phyloP scores from a whole-genome alignment of 805 yeast species.

The Saturnispora kantuleensis region DNA sequence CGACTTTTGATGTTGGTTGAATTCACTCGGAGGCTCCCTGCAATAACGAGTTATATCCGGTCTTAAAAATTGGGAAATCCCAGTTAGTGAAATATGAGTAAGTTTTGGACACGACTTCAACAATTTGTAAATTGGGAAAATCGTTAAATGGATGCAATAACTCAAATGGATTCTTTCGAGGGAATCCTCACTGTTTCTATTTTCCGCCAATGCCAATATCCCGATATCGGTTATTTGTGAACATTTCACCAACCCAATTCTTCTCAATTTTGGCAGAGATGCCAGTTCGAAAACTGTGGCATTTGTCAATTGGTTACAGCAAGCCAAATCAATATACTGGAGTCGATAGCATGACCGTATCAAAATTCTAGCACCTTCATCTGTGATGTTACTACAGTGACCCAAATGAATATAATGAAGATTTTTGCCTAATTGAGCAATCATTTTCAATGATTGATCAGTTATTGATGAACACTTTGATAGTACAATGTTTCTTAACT shows the following conservation, averaged over 20 bases:
- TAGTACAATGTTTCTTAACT: constrained; percentile 74
- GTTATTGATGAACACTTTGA: constrained; percentile 85
- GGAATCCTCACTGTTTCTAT: constrained; percentile 58
- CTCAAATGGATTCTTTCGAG: constrained; percentile 89
- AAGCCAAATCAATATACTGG: constrained; percentile 89
- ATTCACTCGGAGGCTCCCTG: constrained; percentile 87
- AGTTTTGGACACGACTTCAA: constrained; percentile 74
- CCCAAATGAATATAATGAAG: constrained; percentile 89
- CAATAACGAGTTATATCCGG: constrained; percentile 79
- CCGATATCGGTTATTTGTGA: constrained; percentile 81
- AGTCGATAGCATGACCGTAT: constrained; percentile 74
- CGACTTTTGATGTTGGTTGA: constrained; percentile 74
- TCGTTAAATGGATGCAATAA: constrained; percentile 73
- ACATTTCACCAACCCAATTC: constrained; percentile 93
- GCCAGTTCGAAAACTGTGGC: constrained; percentile 69
- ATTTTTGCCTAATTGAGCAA: constrained; percentile 66
- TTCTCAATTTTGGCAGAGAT: constrained; percentile 64
- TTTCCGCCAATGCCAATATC: constrained; percentile 49
- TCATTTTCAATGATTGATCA: constrained; percentile 63
- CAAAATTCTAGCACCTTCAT: constrained; percentile 68
- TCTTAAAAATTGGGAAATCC: constrained; percentile 81
- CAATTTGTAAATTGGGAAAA: constrained; percentile 67
- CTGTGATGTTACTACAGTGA: constrained; percentile 86
- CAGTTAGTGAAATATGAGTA: constrained; percentile 87
- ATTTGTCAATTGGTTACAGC: constrained; percentile 85